These are phyloP conservation scores for Pelargonium myrrhifolium DNA, from an alignment of 441 rosid species.

Conservation along the genomic window DNA sequence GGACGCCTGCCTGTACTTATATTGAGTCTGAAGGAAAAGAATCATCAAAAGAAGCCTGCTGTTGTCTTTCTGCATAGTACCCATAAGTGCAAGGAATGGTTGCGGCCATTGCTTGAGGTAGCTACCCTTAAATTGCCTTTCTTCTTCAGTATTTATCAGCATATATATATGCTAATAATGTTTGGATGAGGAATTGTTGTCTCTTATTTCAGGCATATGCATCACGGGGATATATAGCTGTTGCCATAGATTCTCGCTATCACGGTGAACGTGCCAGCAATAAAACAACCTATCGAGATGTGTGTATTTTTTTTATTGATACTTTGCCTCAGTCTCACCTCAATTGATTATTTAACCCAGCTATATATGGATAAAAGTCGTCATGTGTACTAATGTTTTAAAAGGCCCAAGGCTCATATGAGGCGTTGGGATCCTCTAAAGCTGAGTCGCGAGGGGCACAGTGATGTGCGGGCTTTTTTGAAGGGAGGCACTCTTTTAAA, in stretches of 20 bases:
- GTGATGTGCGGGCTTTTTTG: too few relatives aligned
- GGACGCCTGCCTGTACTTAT: constrained; percentile 71
- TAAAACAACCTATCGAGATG: constrained; percentile 65
- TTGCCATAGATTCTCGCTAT: constrained; percentile 79
- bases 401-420: too few relatives aligned
- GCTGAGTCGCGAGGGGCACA: too few relatives aligned
- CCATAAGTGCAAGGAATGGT: constrained; percentile 74
- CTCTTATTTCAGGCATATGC: constrained; percentile 63
- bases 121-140: not conserved
- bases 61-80: constrained; percentile 86
- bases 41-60: constrained; percentile 52
- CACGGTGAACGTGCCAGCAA: constrained; percentile 76
- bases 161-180: not conserved
- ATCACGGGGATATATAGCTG: constrained; percentile 74
- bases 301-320: constrained; percentile 19
- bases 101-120: constrained; percentile 89
- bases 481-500: too few relatives aligned
- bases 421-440: too few relatives aligned
- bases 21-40: constrained; percentile 47
- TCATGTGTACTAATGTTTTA: too few relatives aligned
- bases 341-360: not conserved
- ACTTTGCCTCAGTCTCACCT: not conserved
- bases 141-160: not conserved
- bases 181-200: not conserved
- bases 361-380: not conserved